Evolutionary conservation across 306 rosid species (phyloP).

Genomic region (Psophocarpus tetragonolobus): DNA sequence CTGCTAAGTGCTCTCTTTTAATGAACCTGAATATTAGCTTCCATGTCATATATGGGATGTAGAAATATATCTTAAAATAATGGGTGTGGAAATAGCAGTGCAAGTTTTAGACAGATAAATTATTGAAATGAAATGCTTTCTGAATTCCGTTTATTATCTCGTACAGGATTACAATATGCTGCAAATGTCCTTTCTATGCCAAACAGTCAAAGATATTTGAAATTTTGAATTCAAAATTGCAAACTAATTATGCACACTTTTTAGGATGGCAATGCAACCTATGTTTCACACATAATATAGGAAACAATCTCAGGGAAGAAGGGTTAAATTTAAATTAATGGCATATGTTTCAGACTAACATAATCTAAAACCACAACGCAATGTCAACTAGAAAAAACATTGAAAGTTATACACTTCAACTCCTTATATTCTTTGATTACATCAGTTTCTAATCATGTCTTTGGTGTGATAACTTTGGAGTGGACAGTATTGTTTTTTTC

Average conservation of each 20-base stretch:
- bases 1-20: constrained; percentile 54
- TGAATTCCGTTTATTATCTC: neutral
- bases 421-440: neutral
- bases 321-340: constrained; percentile 14
- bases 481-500: neutral
- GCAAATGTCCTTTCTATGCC: neutral
- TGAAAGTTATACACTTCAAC: neutral
- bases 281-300: neutral
- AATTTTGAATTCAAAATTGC: neutral
- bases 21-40: constrained; percentile 59
- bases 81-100: neutral
- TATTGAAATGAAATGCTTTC: neutral
- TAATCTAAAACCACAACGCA: neutral
- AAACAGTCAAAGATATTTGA: neutral
- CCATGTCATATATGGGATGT: constrained; percentile 26
- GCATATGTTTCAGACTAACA: neutral
- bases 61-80: constrained; percentile 12
- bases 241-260: neutral
- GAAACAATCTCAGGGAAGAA: neutral
- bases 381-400: neutral
- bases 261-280: neutral
- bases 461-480: neutral
- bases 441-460: neutral
- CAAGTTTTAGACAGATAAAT: neutral
- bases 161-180: neutral